Evolutionary conservation across 2,329 filamentous ascomycete species (phyloP).

Genomic region (Diaporthe capsici): DNA sequence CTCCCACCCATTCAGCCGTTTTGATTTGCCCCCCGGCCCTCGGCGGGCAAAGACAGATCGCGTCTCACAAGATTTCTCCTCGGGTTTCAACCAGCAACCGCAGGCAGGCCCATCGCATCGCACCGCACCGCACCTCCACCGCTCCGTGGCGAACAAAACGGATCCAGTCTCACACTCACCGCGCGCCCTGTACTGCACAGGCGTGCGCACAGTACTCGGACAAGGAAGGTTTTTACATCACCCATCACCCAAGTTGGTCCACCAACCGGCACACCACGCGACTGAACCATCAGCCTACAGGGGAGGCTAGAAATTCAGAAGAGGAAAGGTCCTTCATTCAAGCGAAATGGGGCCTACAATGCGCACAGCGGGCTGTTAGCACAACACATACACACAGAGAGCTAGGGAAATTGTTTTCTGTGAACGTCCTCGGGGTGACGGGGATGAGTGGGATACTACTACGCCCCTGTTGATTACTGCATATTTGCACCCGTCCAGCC

Average conservation of each 20-base stretch:
- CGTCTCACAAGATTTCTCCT: slow-evolving; percentile 19
- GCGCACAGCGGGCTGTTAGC: slow-evolving; percentile 2
- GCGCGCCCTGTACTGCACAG: neutral
- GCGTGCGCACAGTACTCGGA: neutral
- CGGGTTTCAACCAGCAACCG: slow-evolving; percentile 23
- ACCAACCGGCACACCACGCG: neutral
- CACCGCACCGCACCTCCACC: neutral
- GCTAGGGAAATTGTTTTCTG: neutral
- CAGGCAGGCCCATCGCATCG: neutral
- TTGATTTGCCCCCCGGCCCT: neutral
- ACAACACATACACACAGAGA: neutral
- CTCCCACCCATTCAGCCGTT: neutral
- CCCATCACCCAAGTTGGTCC: too few species aligned
- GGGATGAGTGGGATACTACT: neutral
- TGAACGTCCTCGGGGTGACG: neutral
- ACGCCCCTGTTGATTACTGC: neutral
- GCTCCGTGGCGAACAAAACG: neutral
- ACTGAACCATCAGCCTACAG: neutral
- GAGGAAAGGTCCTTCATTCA: neutral
- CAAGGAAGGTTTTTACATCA: too few species aligned
- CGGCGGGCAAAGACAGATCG: slow-evolving; percentile 14
- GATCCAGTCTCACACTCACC: slow-evolving; percentile 19
- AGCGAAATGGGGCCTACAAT: neutral
- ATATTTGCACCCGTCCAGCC: neutral
- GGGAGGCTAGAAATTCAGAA: neutral